phyloP scores from a whole-genome alignment of 768 basidiomycete species.

The Amanita brunnescens region DNA sequence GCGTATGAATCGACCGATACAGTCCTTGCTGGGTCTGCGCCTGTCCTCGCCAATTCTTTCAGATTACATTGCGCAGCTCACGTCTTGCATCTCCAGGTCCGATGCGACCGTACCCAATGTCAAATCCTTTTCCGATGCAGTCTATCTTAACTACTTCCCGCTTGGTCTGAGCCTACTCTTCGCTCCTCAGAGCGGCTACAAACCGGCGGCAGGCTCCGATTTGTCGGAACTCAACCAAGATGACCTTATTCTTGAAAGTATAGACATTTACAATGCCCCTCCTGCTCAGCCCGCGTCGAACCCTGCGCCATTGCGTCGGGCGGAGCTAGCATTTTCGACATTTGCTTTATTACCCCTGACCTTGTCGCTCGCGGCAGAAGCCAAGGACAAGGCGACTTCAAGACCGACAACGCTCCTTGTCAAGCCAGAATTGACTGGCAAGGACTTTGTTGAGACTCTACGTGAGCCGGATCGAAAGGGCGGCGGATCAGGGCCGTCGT shows the following conservation, averaged over 20 bases:
- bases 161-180: constrained; percentile 82
- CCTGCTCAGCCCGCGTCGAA: constrained; percentile 13
- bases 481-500: constrained; percentile 77
- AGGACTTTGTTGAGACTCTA: constrained; percentile 62
- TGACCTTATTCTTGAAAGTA: constrained; percentile 36
- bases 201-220: constrained; percentile 36
- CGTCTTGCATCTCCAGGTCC: constrained; percentile 16
- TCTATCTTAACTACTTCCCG: constrained; percentile 78
- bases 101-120: constrained; percentile 42
- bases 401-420: constrained; percentile 37
- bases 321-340: constrained; percentile 47
- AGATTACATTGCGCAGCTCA: constrained; percentile 32
- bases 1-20: constrained; percentile 11
- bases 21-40: constrained; percentile 40
- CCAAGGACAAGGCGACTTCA: constrained; percentile 22
- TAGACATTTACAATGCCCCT: constrained; percentile 77
- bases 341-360: constrained; percentile 42
- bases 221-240: constrained; percentile 40
- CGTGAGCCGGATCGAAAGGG: constrained; percentile 92
- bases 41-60: constrained; percentile 39
- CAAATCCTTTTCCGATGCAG: constrained; percentile 72
- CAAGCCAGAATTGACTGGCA: constrained; percentile 49
- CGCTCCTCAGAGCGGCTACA: constrained; percentile 56
- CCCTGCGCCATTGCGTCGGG: constrained; percentile 29
- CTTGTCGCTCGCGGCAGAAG: constrained; percentile 19